Evolutionary conservation across 371 early-diverging fungal genomes (phyloP), one percentile per base, ranked within the genome.

Genomic region (Saksenaea oblongispora): DNA sequence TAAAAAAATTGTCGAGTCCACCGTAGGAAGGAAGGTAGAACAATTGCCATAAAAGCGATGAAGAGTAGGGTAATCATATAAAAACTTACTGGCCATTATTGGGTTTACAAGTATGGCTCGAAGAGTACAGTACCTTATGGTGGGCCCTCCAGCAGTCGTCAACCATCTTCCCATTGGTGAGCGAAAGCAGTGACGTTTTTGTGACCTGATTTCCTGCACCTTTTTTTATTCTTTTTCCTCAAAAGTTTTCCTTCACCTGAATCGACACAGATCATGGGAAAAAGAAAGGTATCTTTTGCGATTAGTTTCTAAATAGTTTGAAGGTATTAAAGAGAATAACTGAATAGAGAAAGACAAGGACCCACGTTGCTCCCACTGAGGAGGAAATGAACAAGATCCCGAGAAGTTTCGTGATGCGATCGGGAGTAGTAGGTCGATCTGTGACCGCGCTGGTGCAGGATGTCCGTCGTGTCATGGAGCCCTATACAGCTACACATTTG

Each of bases 341-440:
- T 22, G 3, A 17, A 36, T 62, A 82, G 84, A 85, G 77, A 78
- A 84, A 86, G 70, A 81, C 56, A 37, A 81, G 78, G 79, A 85
- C 87, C 17, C 85, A 86, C 69, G 64, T 78, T 28, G 70, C 55
- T 15, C 74, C 73, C n/a, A 71, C 70, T 13, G 82, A 84, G 18
- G 78, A 74, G 28, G 84, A 79, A 59, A 64, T 71, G 60, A 82
- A 83, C 62, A 90, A 88, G 62, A 75, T 87, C 37, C 97, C 97
- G 11, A 89, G 90, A 74, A 89, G 93, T 69, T 95, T 98, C 79
- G 99, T 98, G 17, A 92, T 97, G 69, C 87, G 90, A 64, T 91
- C 96, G 0, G 98, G 98, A n/a, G 73, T 76, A 14, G 93, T 95
- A 3, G 91, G 94, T 1, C 70, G 72, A 35, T 76, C 92, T 10